phyloP scores from a whole-genome alignment of 306 rosid species.

The Mimosa pudica region DNA sequence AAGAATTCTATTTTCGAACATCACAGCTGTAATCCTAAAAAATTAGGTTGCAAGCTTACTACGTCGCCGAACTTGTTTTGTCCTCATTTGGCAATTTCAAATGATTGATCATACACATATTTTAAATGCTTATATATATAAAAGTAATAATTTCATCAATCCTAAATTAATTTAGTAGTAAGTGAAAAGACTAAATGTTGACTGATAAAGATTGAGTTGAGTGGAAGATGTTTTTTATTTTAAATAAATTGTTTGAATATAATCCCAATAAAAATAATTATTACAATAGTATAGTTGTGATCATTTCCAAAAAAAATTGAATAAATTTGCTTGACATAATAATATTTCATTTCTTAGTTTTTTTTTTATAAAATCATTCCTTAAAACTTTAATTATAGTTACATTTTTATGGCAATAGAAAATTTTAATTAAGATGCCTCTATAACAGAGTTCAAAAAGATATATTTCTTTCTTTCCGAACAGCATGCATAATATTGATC shows the following conservation, averaged over 20 bases:
- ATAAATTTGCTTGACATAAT: no score
- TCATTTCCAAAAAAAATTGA: no score
- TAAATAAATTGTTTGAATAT: background rate
- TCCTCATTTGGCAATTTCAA: background rate
- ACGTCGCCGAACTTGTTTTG: background rate
- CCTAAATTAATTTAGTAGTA: background rate
- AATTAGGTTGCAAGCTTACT: conserved; percentile 12
- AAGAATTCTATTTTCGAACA: background rate
- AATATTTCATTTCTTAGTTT: no score
- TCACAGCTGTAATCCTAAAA: background rate
- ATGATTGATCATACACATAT: background rate
- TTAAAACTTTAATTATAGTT: background rate
- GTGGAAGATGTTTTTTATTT: background rate
- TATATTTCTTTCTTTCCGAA: background rate
- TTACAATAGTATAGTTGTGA: background rate
- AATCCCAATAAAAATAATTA: background rate
- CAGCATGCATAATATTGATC: background rate
- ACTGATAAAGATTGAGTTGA: background rate
- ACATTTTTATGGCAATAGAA: background rate
- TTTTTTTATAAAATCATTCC: no score
- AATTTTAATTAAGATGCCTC: background rate
- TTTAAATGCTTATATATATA: background rate
- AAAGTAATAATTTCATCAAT: conserved; percentile 1
- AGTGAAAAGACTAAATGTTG: background rate
- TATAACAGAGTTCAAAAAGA: background rate